phyloP scores from a whole-genome alignment of 129 eudicot genomes.

The Ambrosia trifida region DNA sequence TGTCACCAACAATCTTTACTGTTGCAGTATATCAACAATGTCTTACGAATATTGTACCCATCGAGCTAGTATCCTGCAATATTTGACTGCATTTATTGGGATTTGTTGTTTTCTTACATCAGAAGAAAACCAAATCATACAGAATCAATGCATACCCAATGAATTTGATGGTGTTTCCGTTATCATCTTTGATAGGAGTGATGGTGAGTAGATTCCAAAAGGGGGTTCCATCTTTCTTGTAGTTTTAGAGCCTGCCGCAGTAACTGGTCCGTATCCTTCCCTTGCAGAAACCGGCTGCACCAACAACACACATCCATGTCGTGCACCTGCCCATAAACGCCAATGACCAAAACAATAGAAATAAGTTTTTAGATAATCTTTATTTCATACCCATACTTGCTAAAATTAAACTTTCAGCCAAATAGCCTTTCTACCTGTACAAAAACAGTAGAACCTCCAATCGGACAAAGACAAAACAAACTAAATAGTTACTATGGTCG shows the following conservation, averaged over 20 bases:
- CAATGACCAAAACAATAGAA: slow-evolving; percentile 23
- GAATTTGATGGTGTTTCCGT: slow-evolving; percentile 78
- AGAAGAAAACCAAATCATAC: slow-evolving; percentile 10
- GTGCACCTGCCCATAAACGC: slow-evolving; percentile 72
- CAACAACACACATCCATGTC: no score
- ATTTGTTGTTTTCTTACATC: slow-evolving; percentile 1
- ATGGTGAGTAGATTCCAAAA: slow-evolving; percentile 95
- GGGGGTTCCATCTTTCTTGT: slow-evolving; percentile 96
- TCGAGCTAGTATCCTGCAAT: slow-evolving; percentile 77
- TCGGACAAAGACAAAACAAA: no score
- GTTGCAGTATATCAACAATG: slow-evolving; percentile 87
- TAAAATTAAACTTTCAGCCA: no score
- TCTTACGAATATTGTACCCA: slow-evolving; percentile 70
- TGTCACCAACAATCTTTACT: slow-evolving; percentile 76
- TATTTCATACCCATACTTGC: no score
- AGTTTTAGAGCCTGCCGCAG: slow-evolving; percentile 92
- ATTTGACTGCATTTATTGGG: slow-evolving; percentile 12
- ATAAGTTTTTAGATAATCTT: no score
- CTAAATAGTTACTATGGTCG: no score
- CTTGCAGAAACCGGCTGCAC: slow-evolving; percentile 99
- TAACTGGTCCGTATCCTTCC: slow-evolving; percentile 92
- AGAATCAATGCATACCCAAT: slow-evolving; percentile 57
- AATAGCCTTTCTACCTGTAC: no score
- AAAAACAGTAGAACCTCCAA: no score
- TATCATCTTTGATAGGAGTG: slow-evolving; percentile 89